phyloP scores from a whole-genome alignment of 208 protist species.

The Leishmania arabica region DNA sequence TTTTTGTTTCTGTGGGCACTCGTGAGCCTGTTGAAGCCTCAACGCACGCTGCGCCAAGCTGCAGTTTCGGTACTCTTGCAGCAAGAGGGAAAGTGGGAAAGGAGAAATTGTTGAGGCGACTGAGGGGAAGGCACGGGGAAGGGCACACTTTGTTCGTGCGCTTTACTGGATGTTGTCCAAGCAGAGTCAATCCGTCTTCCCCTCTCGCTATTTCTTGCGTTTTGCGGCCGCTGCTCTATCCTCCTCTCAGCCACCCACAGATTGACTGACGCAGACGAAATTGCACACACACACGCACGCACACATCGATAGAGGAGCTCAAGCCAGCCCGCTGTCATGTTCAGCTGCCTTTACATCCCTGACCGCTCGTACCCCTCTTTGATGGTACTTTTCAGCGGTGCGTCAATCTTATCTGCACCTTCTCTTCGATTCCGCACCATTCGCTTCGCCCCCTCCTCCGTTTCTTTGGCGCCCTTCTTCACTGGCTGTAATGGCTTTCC shows the following conservation, averaged over 20 bases:
- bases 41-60: neutral
- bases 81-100: neutral
- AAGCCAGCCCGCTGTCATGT: neutral
- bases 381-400: neutral
- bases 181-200: neutral
- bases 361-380: neutral
- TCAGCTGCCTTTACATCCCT: neutral
- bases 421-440: neutral
- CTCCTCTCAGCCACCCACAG: neutral
- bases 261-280: neutral
- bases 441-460: neutral
- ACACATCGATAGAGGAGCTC: neutral
- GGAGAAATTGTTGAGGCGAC: neutral
- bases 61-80: neutral
- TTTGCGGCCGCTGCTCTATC: neutral
- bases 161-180: neutral
- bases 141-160: neutral
- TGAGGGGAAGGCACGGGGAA: neutral
- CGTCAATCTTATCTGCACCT: neutral
- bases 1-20: neutral
- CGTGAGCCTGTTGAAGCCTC: neutral
- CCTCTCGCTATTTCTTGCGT: neutral
- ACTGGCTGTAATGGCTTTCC: neutral
- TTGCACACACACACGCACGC: neutral
- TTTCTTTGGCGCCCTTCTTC: neutral